These are phyloP conservation scores for Tricholoma matsutake DNA, from an alignment of 768 basidiomycete species.

Conservation along the genomic window DNA sequence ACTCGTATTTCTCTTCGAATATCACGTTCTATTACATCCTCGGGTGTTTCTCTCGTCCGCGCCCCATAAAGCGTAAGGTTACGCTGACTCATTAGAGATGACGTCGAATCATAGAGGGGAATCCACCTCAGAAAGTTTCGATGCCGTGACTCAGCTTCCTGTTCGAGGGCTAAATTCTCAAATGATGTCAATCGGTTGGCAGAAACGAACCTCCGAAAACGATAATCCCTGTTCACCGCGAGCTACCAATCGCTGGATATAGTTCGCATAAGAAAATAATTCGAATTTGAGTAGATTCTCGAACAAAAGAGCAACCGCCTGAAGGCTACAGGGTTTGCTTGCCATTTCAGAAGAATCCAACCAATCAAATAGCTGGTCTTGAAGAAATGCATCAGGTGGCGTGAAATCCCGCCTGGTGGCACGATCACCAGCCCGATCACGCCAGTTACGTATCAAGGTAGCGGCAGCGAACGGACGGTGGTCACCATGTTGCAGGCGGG, in stretches of 20 bases:
- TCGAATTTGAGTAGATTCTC: slow-evolving; percentile 69
- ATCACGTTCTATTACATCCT: slow-evolving; percentile 65
- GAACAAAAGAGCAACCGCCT: slow-evolving; percentile 62
- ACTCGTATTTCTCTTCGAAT: slow-evolving; percentile 68
- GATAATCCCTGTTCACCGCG: slow-evolving; percentile 67
- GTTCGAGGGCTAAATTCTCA: neutral
- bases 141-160: slow-evolving; percentile 59
- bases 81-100: slow-evolving; percentile 64
- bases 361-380: slow-evolving; percentile 82
- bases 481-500: slow-evolving; percentile 77
- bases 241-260: slow-evolving; percentile 79
- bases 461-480: slow-evolving; percentile 76
- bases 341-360: slow-evolving; percentile 65
- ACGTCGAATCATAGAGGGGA: slow-evolving; percentile 57
- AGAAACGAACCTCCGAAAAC: slow-evolving; percentile 43
- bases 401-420: slow-evolving; percentile 60
- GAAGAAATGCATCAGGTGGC: slow-evolving; percentile 60
- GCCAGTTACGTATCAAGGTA: slow-evolving; percentile 63
- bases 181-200: slow-evolving; percentile 2
- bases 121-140: slow-evolving; percentile 69
- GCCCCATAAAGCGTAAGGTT: slow-evolving; percentile 68
- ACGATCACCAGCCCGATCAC: slow-evolving; percentile 57
- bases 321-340: slow-evolving; percentile 51
- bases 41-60: slow-evolving; percentile 64
- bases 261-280: slow-evolving; percentile 70